phyloP scores from a whole-genome alignment of 2,329 filamentous ascomycete genomes.

The Phialocephala subalpina region DNA sequence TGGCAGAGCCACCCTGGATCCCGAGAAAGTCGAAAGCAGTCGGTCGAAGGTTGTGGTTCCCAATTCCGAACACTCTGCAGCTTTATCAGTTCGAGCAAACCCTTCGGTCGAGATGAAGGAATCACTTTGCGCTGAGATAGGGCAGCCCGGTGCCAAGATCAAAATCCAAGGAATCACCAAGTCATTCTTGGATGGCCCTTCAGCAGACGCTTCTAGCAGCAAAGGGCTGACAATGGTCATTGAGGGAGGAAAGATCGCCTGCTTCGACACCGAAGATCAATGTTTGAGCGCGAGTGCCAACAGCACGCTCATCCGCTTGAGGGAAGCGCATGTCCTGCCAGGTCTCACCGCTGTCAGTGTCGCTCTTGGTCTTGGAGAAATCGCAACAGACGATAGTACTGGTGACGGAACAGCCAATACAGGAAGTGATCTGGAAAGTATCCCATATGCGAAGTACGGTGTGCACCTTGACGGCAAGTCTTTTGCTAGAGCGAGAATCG shows the following conservation, averaged over 20 bases:
- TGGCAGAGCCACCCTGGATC: slow-evolving; percentile 48
- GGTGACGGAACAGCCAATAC: slow-evolving; percentile 52
- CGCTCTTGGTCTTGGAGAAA: slow-evolving; percentile 58
- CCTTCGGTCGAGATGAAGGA: slow-evolving; percentile 36
- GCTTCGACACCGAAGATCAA: slow-evolving; percentile 44
- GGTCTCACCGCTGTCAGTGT: slow-evolving; percentile 58
- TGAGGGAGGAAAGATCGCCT: slow-evolving; percentile 50
- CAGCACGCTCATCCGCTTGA: slow-evolving; percentile 46
- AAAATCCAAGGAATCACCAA: slow-evolving; percentile 49
- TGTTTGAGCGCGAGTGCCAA: slow-evolving; percentile 42
- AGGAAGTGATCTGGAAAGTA: slow-evolving; percentile 43
- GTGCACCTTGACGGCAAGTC: slow-evolving; percentile 50
- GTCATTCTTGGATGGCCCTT: slow-evolving; percentile 45
- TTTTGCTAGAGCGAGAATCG: slow-evolving; percentile 51
- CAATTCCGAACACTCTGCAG: slow-evolving; percentile 1
- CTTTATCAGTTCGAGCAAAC: slow-evolving; percentile 40
- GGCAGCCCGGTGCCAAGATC: slow-evolving; percentile 39
- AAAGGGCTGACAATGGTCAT: slow-evolving; percentile 50
- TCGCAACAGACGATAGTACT: slow-evolving; percentile 52
- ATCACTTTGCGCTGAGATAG: slow-evolving; percentile 38
- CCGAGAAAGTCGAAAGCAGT: slow-evolving; percentile 43
- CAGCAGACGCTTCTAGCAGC: slow-evolving; percentile 13
- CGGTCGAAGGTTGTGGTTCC: slow-evolving; percentile 28
- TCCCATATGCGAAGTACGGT: slow-evolving; percentile 51
- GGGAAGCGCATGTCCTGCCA: slow-evolving; percentile 56